Conservation (phyloP, 176 grass and related monocot genomes). For the Tillandsia leiboldiana region DNA sequence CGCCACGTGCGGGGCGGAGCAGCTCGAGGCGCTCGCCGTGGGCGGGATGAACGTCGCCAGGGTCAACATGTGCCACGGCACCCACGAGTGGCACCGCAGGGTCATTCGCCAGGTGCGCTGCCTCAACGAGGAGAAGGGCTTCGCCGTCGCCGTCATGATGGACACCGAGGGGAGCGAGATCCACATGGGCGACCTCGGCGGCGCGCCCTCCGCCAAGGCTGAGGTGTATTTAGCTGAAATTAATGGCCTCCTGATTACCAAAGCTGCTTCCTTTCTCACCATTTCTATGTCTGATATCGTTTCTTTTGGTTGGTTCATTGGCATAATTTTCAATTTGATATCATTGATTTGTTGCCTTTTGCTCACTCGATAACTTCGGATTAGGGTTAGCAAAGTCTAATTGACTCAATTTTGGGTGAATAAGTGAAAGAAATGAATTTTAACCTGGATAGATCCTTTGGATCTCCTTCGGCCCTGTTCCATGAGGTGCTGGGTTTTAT, state of each 20-base stretch:
- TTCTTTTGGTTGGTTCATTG: neutral
- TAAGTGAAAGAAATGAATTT: too few species aligned
- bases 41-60: constrained; percentile 89
- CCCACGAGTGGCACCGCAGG: constrained; percentile 59
- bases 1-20: constrained; percentile 48
- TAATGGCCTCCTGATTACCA: neutral
- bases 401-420: too few species aligned
- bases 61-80: constrained; percentile 95
- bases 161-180: constrained; percentile 98
- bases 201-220: constrained; percentile 62
- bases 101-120: constrained; percentile 62
- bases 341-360: too few species aligned
- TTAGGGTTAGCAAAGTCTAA: too few species aligned
- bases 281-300: neutral
- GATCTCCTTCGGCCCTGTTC: too few species aligned
- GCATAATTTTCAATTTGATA: neutral
- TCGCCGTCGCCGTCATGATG: constrained; percentile 90
- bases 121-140: constrained; percentile 93
- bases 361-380: too few species aligned
- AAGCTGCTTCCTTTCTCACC: neutral
- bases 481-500: too few species aligned
- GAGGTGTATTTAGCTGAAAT: constrained; percentile 37
- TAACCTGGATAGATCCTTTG: too few species aligned
- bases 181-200: constrained; percentile 93
- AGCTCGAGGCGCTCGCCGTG: constrained; percentile 92